A percentile compares a stretch with the other conserved stretches of the same genome.
Conservation (phyloP, 306 rosid genomes). For the Lagenaria siceraria region DNA sequence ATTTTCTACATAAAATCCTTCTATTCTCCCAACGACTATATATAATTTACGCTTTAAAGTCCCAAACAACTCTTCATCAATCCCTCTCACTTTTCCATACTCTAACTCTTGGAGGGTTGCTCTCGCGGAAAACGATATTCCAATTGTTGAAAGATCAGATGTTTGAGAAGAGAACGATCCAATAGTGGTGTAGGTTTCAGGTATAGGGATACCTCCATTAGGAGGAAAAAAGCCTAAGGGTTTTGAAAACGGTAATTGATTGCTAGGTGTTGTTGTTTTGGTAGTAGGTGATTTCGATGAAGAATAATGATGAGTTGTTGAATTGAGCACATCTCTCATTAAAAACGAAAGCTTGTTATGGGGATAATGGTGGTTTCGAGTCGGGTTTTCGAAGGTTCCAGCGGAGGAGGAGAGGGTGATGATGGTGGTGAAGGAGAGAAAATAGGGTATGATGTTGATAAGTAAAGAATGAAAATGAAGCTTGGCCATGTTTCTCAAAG, state of each 20-base stretch:
- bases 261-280: constrained; percentile 5
- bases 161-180: constrained; percentile 24
- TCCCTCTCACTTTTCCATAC: constrained; percentile 33
- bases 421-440: constrained; percentile 17
- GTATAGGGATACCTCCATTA: constrained; percentile 26
- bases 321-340: constrained; percentile 43
- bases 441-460: background rate
- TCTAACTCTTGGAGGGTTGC: constrained; percentile 54
- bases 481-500: constrained; percentile 28
- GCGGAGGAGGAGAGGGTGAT: constrained; percentile 23
- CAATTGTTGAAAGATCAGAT: constrained; percentile 36
- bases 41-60: constrained; percentile 7
- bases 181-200: constrained; percentile 21
- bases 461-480: constrained; percentile 10
- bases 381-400: constrained; percentile 32
- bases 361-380: constrained; percentile 21
- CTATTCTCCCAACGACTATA: constrained; percentile 41
- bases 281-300: constrained; percentile 19
- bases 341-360: constrained; percentile 36
- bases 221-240: constrained; percentile 46
- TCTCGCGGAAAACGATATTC: constrained; percentile 42
- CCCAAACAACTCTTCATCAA: constrained; percentile 36
- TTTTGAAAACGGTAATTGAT: constrained; percentile 36
- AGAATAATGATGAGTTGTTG: background rate
- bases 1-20: constrained; percentile 54